Conservation (phyloP, 2,329 filamentous ascomycete species). For the Nemania sp. region DNA sequence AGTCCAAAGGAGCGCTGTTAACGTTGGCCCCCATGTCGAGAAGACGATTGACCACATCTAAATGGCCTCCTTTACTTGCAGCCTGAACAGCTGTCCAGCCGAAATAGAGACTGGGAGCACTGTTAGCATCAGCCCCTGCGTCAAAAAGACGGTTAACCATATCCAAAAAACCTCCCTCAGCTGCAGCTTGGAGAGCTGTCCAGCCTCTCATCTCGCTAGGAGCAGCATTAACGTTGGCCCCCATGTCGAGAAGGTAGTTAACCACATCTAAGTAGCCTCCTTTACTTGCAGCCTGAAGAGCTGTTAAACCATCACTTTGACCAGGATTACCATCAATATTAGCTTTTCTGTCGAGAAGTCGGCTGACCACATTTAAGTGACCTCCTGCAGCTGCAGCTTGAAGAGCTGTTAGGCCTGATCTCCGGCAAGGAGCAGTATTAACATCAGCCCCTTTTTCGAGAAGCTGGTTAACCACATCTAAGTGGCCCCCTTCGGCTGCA, state of each 20-base stretch:
- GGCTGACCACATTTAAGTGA: not conserved
- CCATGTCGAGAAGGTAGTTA: not conserved
- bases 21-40: not conserved
- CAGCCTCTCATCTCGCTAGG: not conserved
- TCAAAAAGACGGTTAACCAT: not conserved
- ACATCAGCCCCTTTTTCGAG: not conserved
- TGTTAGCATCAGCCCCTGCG: not conserved
- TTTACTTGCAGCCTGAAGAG: not conserved
- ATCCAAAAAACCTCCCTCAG: not conserved
- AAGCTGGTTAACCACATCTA: not conserved
- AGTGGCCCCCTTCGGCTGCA: not conserved
- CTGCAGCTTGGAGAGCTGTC: conserved; percentile 2
- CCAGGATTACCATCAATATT: not conserved
- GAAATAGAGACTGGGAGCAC: not conserved
- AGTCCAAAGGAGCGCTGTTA: not conserved
- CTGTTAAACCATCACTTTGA: not conserved
- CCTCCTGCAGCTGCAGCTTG: not conserved
- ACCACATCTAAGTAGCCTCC: not conserved
- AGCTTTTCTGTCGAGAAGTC: not conserved
- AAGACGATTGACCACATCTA: not conserved
- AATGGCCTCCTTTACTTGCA: not conserved
- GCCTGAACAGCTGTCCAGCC: not conserved
- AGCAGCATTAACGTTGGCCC: not conserved
- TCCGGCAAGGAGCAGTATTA: not conserved
- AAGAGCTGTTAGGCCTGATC: not conserved